Conservation (phyloP, 805 yeast species). For the Candida dajiaensis region DNA sequence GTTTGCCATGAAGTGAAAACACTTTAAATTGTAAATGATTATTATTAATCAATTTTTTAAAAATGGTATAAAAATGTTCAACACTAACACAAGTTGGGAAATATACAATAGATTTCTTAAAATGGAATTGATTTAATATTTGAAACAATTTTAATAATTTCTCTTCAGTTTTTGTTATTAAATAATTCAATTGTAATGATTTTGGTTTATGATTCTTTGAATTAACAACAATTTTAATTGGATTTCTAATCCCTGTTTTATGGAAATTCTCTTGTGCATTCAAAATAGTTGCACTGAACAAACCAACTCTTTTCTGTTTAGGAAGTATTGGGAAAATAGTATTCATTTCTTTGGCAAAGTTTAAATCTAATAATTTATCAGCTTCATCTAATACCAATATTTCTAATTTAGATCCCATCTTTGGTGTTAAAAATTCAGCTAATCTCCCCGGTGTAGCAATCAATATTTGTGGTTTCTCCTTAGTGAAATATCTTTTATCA, state of each 20-base stretch:
- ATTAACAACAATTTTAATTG: constrained; percentile 79
- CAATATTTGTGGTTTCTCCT: constrained; percentile 60
- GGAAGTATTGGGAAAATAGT: constrained; percentile 68
- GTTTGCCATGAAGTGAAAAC: constrained; percentile 85
- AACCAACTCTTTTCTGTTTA: constrained; percentile 87
- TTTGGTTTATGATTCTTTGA: constrained; percentile 51
- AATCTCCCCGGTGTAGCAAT: constrained; percentile 93
- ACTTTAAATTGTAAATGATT: constrained; percentile 34
- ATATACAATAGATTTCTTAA: constrained; percentile 81
- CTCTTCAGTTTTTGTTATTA: constrained; percentile 48
- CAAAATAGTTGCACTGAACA: constrained; percentile 89
- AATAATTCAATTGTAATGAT: constrained; percentile 55
- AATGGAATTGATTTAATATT: constrained; percentile 47
- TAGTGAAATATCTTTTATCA: constrained; percentile 57
- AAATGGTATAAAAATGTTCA: constrained; percentile 60
- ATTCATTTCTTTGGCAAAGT: constrained; percentile 65
- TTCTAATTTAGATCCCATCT: constrained; percentile 59
- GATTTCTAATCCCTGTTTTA: constrained; percentile 88
- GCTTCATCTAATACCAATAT: constrained; percentile 87
- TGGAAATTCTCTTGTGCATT: constrained; percentile 76
- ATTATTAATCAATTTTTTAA: constrained; percentile 33
- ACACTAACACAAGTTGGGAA: constrained; percentile 89
- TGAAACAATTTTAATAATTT: constrained; percentile 58
- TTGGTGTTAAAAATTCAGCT: constrained; percentile 56
- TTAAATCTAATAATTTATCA: constrained; percentile 75